These are phyloP conservation scores for Penicillium arizonense DNA, from an alignment of 495 filamentous ascomycete species.

Conservation along the genomic window DNA sequence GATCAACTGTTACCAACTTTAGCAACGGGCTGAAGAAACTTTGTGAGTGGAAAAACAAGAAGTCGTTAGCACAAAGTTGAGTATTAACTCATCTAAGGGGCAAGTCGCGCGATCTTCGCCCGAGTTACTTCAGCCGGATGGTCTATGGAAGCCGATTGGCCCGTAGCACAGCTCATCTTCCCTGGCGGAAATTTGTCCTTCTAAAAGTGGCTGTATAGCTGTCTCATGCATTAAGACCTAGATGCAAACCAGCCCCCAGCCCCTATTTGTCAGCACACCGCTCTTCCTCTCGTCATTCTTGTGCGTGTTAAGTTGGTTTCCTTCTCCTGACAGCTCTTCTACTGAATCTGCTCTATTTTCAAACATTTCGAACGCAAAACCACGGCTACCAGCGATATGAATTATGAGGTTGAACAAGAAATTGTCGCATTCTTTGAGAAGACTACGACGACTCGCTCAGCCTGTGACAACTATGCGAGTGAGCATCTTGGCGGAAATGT, in stretches of 20 bases:
- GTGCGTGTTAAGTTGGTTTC: conserved; percentile 4
- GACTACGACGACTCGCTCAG: conserved; percentile 33
- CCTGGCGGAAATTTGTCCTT: neutral
- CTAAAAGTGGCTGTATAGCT: conserved; percentile 4
- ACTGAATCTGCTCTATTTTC: neutral
- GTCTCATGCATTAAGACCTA: conserved; percentile 4
- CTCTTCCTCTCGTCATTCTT: conserved; percentile 6
- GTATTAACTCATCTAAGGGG: too few relatives aligned
- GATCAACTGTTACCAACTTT: too few relatives aligned
- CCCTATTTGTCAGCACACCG: conserved; percentile 4
- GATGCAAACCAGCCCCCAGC: conserved; percentile 3
- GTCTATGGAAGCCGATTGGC: too few relatives aligned
- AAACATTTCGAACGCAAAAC: conserved; percentile 1
- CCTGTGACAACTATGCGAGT: conserved; percentile 31
- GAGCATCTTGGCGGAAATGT: conserved; percentile 32
- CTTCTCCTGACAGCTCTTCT: conserved; percentile 1
- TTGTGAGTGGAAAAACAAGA: too few relatives aligned
- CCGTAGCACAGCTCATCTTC: too few relatives aligned
- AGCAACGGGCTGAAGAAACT: too few relatives aligned
- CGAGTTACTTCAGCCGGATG: too few relatives aligned
- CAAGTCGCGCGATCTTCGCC: too few relatives aligned
- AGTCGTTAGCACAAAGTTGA: too few relatives aligned
- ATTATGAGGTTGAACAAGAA: conserved; percentile 36
- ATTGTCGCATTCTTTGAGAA: conserved; percentile 37
- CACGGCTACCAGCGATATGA: conserved; percentile 10